Base-by-base conservation (phyloP, 208 protist species). In the Vickermania spadyakhi region DNA sequence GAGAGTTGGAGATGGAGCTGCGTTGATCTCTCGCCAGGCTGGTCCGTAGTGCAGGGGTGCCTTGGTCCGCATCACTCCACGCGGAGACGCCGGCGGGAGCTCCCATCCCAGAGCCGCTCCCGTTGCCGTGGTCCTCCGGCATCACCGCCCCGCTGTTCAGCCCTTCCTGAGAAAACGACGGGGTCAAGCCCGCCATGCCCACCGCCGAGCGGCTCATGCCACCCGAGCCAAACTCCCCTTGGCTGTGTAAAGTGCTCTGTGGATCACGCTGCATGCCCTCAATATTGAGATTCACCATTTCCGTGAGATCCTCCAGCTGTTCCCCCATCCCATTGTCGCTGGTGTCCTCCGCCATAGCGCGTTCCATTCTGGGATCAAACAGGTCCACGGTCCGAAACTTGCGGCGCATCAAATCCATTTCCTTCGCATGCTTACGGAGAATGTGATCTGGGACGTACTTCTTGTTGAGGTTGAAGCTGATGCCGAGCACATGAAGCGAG, bases 361-460 rank as follows among this genome's bases (percentile, higher is more conserved):
- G 42, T 2, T 78, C 73, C 26, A 70, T 52, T 1, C 64, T 49
- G 14, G 73, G 31, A 25, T 57, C 57, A 57, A 70, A 28, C 57
- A 71, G 13, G 62, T 67, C 27, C 68, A 62, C 7, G n/a, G 14
- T n/a, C 11, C 57, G 45, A 22, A 61, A 60, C 1, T 66, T 59
- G 22, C 58, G 22, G 50, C 70, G 80, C 28, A 27, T 2, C 29
- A 55, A 64, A 18, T 60, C 27, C 21, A 89, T 68, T 59, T 85
- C 72, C 57, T 70, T 58, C 26, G 77, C 70, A 52, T 87, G 80
- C 53, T 75, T 71, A 36, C 73, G 75, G 52, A 94, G 70, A 28
- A 91, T 75, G 67, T 91, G 81, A 52, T 79, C 75, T 2, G 87
- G 87, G 7, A 94, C 87, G 60, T 94, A 94, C 59, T 91, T 91